Percentiles rank a stretch among this genome's conserved stretches.
Conservation (phyloP, 352 stramenopile species). For the Globisporangium orthogonon region DNA sequence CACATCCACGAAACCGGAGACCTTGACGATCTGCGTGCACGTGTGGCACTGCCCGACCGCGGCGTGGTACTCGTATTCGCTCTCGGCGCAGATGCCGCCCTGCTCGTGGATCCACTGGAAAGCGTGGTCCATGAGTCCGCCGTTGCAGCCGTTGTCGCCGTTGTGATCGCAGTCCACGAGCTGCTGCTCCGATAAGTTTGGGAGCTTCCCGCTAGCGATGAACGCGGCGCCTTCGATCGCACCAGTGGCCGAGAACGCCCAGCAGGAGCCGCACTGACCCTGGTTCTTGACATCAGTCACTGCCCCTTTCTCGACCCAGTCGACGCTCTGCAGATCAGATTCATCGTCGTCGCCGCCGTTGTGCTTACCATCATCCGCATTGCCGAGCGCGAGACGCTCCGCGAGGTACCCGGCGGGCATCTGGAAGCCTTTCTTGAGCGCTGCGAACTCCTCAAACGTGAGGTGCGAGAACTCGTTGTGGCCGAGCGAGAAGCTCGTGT, state of each 20-base stretch:
- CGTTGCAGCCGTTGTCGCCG: slow-evolving; percentile 87
- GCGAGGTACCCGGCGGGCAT: slow-evolving; percentile 16
- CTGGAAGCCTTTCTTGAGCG: slow-evolving; percentile 13
- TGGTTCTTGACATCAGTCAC: slow-evolving; percentile 90
- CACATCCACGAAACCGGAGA: slow-evolving; percentile 52
- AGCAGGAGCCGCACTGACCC: slow-evolving; percentile 95
- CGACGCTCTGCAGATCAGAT: slow-evolving; percentile 9
- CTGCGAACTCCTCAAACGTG: slow-evolving; percentile 24
- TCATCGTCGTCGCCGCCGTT: background rate
- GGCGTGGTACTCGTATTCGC: slow-evolving; percentile 76
- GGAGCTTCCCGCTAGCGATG: slow-evolving; percentile 58
- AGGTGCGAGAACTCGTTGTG: slow-evolving; percentile 28
- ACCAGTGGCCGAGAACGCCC: slow-evolving; percentile 93
- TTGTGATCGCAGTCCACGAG: slow-evolving; percentile 86
- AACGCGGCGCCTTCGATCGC: slow-evolving; percentile 89
- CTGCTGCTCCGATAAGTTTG: slow-evolving; percentile 89
- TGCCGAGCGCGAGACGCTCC: slow-evolving; percentile 1
- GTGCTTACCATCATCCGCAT: too few species aligned
- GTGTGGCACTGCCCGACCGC: slow-evolving; percentile 24
- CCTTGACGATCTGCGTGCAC: slow-evolving; percentile 25
- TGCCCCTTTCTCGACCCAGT: slow-evolving; percentile 34
- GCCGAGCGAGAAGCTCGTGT: slow-evolving; percentile 18
- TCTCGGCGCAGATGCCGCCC: slow-evolving; percentile 76
- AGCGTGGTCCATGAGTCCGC: slow-evolving; percentile 87
- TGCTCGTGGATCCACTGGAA: slow-evolving; percentile 85